Evolutionary conservation across 164 flowering plant genomes (phyloP), one percentile per base, ranked within the genome.

Genomic region (Umbellularia californica): DNA sequence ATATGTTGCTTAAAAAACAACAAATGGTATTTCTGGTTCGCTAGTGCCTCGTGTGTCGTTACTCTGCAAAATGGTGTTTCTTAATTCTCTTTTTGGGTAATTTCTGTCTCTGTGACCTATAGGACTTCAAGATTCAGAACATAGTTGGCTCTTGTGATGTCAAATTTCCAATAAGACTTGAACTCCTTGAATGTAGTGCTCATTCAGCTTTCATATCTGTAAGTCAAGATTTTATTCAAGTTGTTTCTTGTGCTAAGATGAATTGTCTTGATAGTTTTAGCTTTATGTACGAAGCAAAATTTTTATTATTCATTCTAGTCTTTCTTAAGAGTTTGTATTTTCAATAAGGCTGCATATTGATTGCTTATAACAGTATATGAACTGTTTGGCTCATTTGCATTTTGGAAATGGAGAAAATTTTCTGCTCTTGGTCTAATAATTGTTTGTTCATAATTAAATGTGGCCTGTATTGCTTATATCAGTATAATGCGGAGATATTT

Each of bases 111-210:
- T 55, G n/a, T 55, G 5, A 23, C 75, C 27, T 55, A 75, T 74
- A 93, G 98, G 95, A 93, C 73, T 93, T 93, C 84, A 93, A 92
- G 83, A 90, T 93, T 78, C 97, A 93, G 79, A 93, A 93, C 68
- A 92, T 93, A 50, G 97, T 93, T 66, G 97, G 94, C n/a, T 93
- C 98, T 20, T 92, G 98, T 82, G 97, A 91, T 81, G 98, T 90
- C 58, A 90, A 92, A 79, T 93, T 93, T 72, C 98, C 98, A 11
- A 92, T 93, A 41, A 84, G 94, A 78, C 95, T 92, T 77, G 98
- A 92, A 85, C 92, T 92, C 2, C 90, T 93, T 79, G 91, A 91
- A 25, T 88, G 85, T 75, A 85, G 86, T 77, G 85, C 92, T 22
- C 97, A 93, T 69, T 87, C 94, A 80, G 94, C 94, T 68, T 93